phyloP scores from a whole-genome alignment of 2,329 filamentous ascomycete species.

The Clonostachys rosea region DNA sequence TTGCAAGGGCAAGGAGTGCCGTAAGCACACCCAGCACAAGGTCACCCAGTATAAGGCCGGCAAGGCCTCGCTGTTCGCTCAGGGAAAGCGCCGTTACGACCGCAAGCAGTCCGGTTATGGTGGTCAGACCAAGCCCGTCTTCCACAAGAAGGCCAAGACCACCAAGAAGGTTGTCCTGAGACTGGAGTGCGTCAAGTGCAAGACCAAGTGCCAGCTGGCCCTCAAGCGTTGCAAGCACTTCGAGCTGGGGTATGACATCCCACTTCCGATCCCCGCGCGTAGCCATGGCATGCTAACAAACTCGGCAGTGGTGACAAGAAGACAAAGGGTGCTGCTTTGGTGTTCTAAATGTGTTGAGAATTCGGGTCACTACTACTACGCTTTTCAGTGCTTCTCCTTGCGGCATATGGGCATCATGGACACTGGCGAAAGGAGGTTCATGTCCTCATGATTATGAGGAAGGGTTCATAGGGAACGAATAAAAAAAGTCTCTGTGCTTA shows the following conservation, averaged over 20 bases:
- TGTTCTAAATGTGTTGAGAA: slow-evolving; percentile 77
- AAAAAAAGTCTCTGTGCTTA: slow-evolving; percentile 1
- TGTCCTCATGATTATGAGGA: slow-evolving; percentile 29
- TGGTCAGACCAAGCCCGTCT: slow-evolving; percentile 99
- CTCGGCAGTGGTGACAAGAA: slow-evolving; percentile 95
- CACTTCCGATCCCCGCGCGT: slow-evolving; percentile 6
- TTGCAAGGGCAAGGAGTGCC: slow-evolving; percentile 95
- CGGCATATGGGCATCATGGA: slow-evolving; percentile 41
- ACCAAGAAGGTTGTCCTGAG: slow-evolving; percentile 99
- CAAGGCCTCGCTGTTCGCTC: slow-evolving; percentile 92
- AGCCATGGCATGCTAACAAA: slow-evolving; percentile 9
- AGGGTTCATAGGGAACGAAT: slow-evolving; percentile 34
- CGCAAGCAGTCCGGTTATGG: slow-evolving; percentile 99
- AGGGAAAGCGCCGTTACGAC: slow-evolving; percentile 99
- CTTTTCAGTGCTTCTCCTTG: slow-evolving; percentile 35
- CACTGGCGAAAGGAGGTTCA: slow-evolving; percentile 42
- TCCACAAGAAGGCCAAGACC: slow-evolving; percentile 99
- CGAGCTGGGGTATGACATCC: slow-evolving; percentile 76
- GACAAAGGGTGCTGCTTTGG: slow-evolving; percentile 99
- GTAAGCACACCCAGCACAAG: slow-evolving; percentile 87
- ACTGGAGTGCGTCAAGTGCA: slow-evolving; percentile 96
- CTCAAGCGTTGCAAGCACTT: slow-evolving; percentile 99
- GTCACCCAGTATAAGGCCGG: slow-evolving; percentile 97
- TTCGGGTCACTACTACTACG: slow-evolving; percentile 36
- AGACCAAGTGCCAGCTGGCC: slow-evolving; percentile 95